These are phyloP conservation scores for Amylostereum areolatum DNA, from an alignment of 1,284 basidiomycete genomes.

Conservation along the genomic window DNA sequence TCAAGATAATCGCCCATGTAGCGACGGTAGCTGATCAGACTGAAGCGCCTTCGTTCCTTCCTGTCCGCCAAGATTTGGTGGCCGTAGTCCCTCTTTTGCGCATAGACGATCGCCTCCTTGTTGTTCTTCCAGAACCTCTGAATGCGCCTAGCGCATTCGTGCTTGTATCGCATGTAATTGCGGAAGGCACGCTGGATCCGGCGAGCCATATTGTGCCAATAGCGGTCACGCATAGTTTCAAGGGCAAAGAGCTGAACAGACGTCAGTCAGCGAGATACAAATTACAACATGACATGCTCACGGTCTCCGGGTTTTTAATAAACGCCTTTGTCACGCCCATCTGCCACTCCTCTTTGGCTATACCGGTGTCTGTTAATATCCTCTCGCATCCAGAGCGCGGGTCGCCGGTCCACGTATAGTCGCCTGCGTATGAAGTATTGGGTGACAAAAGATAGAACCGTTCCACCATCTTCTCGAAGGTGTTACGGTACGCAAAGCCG, in stretches of 20 bases:
- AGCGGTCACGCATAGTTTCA: conserved; percentile 97
- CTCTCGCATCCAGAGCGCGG: conserved; percentile 88
- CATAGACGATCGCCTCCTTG: conserved; percentile 88
- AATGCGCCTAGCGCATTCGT: conserved; percentile 93
- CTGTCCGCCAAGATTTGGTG: conserved; percentile 88
- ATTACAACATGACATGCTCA: conserved; percentile 28
- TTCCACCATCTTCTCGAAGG: conserved; percentile 99
- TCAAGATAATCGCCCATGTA: conserved; percentile 98
- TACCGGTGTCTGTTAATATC: conserved; percentile 93
- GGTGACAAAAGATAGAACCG: conserved; percentile 96
- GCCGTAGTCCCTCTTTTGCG: conserved; percentile 88
- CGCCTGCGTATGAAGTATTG: conserved; percentile 95
- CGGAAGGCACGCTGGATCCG: conserved; percentile 97
- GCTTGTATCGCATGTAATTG: conserved; percentile 92
- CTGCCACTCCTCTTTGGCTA: conserved; percentile 97
- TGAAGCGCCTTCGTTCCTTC: conserved; percentile 93
- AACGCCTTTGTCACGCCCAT: conserved; percentile 99
- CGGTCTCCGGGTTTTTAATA: conserved; percentile 99
- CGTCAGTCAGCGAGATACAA: conserved; percentile 2
- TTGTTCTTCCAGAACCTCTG: conserved; percentile 99
- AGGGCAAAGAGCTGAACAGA: conserved; percentile 82
- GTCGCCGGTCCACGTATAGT: conserved; percentile 96
- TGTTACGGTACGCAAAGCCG: conserved; percentile 96
- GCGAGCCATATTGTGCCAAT: conserved; percentile 99
- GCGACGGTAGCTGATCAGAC: conserved; percentile 88